phyloP scores from a whole-genome alignment of 148 eudicot genomes.

The Nyssa sinensis region DNA sequence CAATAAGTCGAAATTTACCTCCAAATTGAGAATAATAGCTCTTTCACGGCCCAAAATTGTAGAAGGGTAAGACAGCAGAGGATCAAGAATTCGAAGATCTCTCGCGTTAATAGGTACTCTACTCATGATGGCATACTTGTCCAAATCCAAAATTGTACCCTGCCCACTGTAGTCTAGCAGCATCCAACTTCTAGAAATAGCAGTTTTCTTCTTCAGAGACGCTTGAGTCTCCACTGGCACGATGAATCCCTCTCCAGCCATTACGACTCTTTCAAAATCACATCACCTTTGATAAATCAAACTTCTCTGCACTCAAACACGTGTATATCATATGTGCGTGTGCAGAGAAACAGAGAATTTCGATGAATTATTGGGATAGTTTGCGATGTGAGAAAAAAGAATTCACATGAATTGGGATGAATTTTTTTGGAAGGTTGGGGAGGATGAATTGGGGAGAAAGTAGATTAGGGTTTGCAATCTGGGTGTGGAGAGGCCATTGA shows the following conservation, averaged over 20 bases:
- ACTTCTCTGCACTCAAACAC: neutral
- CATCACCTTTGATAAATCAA: neutral
- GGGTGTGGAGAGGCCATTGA: neutral
- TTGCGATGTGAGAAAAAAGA: too few relatives aligned
- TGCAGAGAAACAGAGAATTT: neutral
- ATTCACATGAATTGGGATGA: too few relatives aligned
- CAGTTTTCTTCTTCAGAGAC: slow-evolving; percentile 43
- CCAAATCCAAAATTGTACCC: slow-evolving; percentile 55
- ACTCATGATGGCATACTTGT: slow-evolving; percentile 67
- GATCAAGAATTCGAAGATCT: slow-evolving; percentile 81
- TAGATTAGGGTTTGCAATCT: slow-evolving; percentile 7
- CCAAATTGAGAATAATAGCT: slow-evolving; percentile 81
- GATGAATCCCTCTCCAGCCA: slow-evolving; percentile 24
- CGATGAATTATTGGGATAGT: too few relatives aligned
- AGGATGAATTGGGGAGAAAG: slow-evolving; percentile 2
- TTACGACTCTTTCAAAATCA: neutral
- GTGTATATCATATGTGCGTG: neutral
- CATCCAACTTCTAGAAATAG: slow-evolving; percentile 60
- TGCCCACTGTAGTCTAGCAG: slow-evolving; percentile 40
- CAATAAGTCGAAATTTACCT: slow-evolving; percentile 36
- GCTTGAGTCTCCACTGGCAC: slow-evolving; percentile 31
- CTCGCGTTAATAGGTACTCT: slow-evolving; percentile 67
- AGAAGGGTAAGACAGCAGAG: slow-evolving; percentile 79
- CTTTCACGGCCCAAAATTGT: slow-evolving; percentile 70
- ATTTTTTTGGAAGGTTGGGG: too few relatives aligned